Percentiles rank a stretch among this genome's conserved stretches.
phyloP scores from a whole-genome alignment of 2,329 filamentous ascomycete genomes.

The Diaporthe citriasiana region DNA sequence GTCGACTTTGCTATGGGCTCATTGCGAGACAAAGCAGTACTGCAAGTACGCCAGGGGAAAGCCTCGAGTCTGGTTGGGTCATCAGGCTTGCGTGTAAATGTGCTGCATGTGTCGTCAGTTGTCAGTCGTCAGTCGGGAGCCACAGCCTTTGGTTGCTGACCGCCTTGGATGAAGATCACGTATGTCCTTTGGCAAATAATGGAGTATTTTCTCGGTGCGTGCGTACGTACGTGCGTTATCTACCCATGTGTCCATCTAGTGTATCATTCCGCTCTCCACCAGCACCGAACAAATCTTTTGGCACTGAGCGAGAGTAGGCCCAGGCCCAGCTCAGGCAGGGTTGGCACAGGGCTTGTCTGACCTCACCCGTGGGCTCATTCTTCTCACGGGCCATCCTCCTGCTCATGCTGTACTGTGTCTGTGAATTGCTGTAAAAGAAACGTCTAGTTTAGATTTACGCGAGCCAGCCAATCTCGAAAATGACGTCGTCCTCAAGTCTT shows the following conservation, averaged over 20 bases:
- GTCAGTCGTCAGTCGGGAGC: constrained; percentile 1
- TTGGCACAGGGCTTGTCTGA: constrained; percentile 29
- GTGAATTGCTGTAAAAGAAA: not conserved
- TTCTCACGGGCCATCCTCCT: constrained; percentile 10
- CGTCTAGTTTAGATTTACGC: constrained; percentile 17
- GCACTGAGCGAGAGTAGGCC: constrained; percentile 15
- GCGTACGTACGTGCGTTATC: constrained; percentile 16
- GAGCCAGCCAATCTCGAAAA: constrained; percentile 32
- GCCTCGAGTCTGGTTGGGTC: not conserved
- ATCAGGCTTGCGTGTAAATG: not conserved
- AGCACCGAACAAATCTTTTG: not conserved
- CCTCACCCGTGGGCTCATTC: constrained; percentile 3
- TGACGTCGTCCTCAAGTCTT: constrained; percentile 36
- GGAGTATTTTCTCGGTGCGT: not conserved
- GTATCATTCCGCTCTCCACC: constrained; percentile 12
- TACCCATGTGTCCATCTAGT: constrained; percentile 22
- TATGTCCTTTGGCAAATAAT: constrained; percentile 17
- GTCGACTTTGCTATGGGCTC: not conserved
- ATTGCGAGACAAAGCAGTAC: not conserved
- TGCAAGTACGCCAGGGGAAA: not conserved
- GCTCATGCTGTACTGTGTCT: not conserved
- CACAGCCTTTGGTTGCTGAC: constrained; percentile 19
- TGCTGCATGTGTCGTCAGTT: not conserved
- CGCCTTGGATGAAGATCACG: constrained; percentile 16
- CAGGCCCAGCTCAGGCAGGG: constrained; percentile 1